Conservation (phyloP, 176 grass and related monocot species). For the Chloris gayana region DNA sequence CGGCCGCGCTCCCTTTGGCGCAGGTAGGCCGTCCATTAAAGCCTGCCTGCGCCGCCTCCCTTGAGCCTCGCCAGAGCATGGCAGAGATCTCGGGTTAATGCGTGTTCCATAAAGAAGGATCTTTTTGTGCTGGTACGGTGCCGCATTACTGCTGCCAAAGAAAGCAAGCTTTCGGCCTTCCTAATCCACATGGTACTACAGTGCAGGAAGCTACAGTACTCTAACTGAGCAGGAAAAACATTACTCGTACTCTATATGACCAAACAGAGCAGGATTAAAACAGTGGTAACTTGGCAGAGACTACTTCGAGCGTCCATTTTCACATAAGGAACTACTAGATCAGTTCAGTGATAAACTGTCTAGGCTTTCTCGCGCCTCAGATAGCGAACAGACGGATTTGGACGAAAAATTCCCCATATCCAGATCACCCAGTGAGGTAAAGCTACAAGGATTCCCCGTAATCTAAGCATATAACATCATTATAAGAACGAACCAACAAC, state of each 20-base stretch:
- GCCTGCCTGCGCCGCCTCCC: conserved; percentile 3
- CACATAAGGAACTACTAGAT: too few species aligned
- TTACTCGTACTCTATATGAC: background rate
- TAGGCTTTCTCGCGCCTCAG: background rate
- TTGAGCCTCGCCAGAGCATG: conserved; percentile 21
- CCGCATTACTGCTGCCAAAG: background rate
- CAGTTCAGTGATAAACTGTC: background rate
- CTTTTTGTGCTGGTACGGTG: conserved; percentile 16
- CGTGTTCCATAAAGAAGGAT: background rate
- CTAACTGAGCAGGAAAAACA: background rate
- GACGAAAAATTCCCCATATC: too few species aligned
- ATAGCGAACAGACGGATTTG: background rate
- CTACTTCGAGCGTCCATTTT: background rate
- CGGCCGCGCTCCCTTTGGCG: background rate
- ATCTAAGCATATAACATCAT: background rate
- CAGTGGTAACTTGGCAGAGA: background rate
- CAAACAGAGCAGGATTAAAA: background rate
- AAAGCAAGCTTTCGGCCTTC: background rate
- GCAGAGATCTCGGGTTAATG: conserved; percentile 30
- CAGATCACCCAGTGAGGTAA: background rate
- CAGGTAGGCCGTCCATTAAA: conserved; percentile 10
- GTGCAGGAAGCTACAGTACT: background rate
- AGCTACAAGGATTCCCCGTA: background rate
- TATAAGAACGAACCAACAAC: background rate
- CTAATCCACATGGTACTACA: background rate